Conservation (phyloP, 257 asterid genomes). For the Eustoma russellianum region DNA sequence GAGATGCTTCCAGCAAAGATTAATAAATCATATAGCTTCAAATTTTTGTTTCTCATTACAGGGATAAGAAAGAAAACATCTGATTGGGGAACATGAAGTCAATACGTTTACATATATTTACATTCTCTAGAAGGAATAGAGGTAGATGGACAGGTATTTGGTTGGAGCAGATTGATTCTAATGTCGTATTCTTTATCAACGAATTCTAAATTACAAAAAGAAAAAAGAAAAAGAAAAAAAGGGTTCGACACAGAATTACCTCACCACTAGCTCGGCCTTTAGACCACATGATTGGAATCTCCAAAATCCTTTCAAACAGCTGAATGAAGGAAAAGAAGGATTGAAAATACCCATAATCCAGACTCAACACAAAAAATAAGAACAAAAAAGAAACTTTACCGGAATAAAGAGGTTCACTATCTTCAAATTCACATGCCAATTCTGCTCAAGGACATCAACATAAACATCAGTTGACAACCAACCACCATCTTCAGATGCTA, state of each 20-base stretch:
- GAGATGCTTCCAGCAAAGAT: no score
- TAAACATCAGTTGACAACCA: slow-evolving; percentile 95
- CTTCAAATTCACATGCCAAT: slow-evolving; percentile 96
- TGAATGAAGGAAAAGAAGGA: slow-evolving; percentile 27
- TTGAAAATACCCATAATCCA: slow-evolving; percentile 12
- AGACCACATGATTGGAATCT: slow-evolving; percentile 89
- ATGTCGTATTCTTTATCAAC: no score
- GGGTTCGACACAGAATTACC: slow-evolving; percentile 56
- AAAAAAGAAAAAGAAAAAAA: no score
- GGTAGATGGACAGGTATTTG: no score
- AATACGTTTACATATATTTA: no score
- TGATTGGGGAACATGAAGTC: no score
- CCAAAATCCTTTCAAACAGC: slow-evolving; percentile 94
- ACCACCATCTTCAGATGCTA: slow-evolving; percentile 82
- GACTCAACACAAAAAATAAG: not conserved
- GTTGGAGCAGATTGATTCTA: no score
- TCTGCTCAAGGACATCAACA: slow-evolving; percentile 83
- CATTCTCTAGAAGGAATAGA: no score
- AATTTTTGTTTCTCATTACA: no score
- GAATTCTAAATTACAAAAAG: no score
- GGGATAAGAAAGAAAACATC: no score
- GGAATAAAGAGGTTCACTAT: slow-evolving; percentile 82
- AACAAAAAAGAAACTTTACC: slow-evolving; percentile 40
- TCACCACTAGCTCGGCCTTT: slow-evolving; percentile 99
- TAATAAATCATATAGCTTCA: no score